Evolutionary conservation across 1,284 basidiomycete species (phyloP).

Genomic region (Earliella scabrosa): DNA sequence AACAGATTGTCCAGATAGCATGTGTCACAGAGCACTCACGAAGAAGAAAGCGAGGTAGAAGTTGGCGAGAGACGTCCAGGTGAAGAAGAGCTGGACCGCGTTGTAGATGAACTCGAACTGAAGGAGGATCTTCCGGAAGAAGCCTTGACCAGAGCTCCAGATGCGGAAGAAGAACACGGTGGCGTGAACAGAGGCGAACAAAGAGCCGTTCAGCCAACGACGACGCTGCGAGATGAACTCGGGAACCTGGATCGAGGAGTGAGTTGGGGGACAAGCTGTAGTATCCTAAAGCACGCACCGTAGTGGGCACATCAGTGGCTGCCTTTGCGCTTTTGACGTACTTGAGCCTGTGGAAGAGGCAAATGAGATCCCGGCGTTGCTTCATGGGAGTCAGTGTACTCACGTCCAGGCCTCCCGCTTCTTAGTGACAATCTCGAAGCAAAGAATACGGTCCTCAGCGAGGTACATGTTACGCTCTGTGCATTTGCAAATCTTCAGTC

Average conservation of each 20-base stretch:
- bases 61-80: constrained; percentile 84
- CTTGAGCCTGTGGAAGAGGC: constrained; percentile 59
- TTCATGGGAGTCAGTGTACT: constrained; percentile 36
- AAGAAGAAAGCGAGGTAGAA: constrained; percentile 88
- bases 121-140: constrained; percentile 84
- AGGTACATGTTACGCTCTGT: constrained; percentile 89
- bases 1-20: neutral
- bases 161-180: constrained; percentile 85
- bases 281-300: constrained; percentile 42
- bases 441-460: constrained; percentile 93
- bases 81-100: constrained; percentile 77
- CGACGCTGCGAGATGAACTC: constrained; percentile 93
- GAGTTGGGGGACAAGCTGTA: neutral
- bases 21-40: constrained; percentile 46
- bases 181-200: constrained; percentile 87
- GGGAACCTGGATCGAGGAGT: constrained; percentile 50
- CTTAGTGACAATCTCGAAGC: constrained; percentile 98
- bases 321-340: constrained; percentile 94
- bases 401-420: constrained; percentile 82
- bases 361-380: neutral
- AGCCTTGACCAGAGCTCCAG: constrained; percentile 89
- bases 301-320: constrained; percentile 85
- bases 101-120: constrained; percentile 88
- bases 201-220: constrained; percentile 88
- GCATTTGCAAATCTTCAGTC: neutral